A percentile compares a stretch with the other conserved stretches of the same genome.
phyloP scores from a whole-genome alignment of 1,284 basidiomycete genomes.

The Papiliotrema flavescens region DNA sequence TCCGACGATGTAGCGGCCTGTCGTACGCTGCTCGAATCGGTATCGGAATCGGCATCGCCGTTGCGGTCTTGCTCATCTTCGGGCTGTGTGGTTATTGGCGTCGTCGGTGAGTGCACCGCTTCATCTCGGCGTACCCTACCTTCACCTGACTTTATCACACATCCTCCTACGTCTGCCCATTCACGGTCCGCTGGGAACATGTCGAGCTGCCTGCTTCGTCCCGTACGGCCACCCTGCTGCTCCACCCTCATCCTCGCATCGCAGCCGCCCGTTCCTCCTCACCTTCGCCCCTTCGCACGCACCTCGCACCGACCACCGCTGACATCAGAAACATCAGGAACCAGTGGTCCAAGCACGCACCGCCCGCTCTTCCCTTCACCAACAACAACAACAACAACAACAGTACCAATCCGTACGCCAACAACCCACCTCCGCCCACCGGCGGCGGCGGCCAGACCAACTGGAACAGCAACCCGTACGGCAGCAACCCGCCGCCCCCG shows the following conservation, averaged over 20 bases:
- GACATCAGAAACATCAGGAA: slow-evolving; percentile 19
- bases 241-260: no score
- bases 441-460: slow-evolving; percentile 4
- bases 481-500: slow-evolving; percentile 38
- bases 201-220: no score
- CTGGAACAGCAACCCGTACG: slow-evolving; percentile 22
- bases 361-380: slow-evolving; percentile 28
- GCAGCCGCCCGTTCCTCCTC: no score
- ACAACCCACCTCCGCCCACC: slow-evolving; percentile 18
- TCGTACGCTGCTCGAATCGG: slow-evolving; percentile 39
- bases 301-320: no score
- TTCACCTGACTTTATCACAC: not conserved
- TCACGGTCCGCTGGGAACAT: no score
- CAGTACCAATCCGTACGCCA: slow-evolving; percentile 15
- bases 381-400: slow-evolving; percentile 14
- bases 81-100: slow-evolving; percentile 28
- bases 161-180: no score
- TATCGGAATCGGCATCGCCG: slow-evolving; percentile 43
- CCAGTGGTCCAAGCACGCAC: slow-evolving; percentile 31
- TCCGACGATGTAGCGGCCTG: slow-evolving; percentile 30
- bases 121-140: not conserved
- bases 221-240: no score
- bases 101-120: slow-evolving; percentile 33
- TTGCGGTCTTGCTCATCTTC: slow-evolving; percentile 32
- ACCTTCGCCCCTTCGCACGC: no score